These are phyloP conservation scores for Vigna radiata DNA, from an alignment of 306 rosid genomes.

Conservation along the genomic window DNA sequence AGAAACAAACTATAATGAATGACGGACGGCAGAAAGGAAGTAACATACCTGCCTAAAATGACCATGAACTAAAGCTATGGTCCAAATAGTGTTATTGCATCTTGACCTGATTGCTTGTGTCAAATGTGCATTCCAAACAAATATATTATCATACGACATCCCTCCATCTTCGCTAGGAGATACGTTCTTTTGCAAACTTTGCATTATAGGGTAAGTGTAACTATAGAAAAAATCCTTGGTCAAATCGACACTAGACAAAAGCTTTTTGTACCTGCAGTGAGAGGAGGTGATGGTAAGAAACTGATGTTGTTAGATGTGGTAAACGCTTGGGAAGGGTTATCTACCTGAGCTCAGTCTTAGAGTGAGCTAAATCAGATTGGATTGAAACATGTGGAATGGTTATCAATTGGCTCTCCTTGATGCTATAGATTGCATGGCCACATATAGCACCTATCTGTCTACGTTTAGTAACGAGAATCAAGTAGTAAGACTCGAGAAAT, in stretches of 20 bases:
- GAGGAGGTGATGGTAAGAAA: slow-evolving; percentile 10
- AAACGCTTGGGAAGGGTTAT: background rate
- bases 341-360: slow-evolving; percentile 86
- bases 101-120: slow-evolving; percentile 87
- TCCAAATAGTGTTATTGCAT: slow-evolving; percentile 91
- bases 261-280: slow-evolving; percentile 82
- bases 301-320: background rate
- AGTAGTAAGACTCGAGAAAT: slow-evolving; percentile 89
- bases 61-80: slow-evolving; percentile 95
- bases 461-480: slow-evolving; percentile 91
- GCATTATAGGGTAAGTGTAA: slow-evolving; percentile 97
- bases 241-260: slow-evolving; percentile 88
- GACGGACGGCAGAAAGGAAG: slow-evolving; percentile 18
- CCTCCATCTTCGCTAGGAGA: slow-evolving; percentile 58
- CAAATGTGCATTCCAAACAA: slow-evolving; percentile 95
- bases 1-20: background rate
- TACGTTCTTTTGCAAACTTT: slow-evolving; percentile 85
- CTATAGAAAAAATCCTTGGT: slow-evolving; percentile 96
- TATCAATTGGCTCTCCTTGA: slow-evolving; percentile 82
- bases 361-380: slow-evolving; percentile 86
- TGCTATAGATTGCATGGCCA: slow-evolving; percentile 88
- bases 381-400: slow-evolving; percentile 83
- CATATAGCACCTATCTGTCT: slow-evolving; percentile 88
- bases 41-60: slow-evolving; percentile 85
- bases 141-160: slow-evolving; percentile 84